phyloP scores from a whole-genome alignment of 805 yeast species.

The Saccharomycopsis capsularis region DNA sequence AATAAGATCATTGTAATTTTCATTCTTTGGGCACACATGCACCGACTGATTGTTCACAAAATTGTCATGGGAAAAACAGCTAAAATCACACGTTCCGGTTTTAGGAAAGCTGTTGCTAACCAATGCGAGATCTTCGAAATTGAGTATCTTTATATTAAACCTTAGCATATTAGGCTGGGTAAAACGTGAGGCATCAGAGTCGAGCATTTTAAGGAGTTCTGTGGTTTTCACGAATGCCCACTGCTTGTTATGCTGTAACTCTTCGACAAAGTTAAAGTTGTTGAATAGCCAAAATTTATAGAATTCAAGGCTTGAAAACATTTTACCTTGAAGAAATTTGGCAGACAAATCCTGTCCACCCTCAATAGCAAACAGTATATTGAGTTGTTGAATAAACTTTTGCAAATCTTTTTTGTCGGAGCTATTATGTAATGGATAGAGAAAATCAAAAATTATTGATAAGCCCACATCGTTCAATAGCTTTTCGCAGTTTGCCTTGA shows the following conservation, averaged over 20 bases:
- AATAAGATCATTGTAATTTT: no score
- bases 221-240: not conserved
- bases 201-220: not conserved
- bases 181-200: not conserved
- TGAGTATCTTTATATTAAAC: conserved; percentile 6
- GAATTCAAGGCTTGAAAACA: conserved; percentile 4
- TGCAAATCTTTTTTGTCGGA: not conserved
- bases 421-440: not conserved
- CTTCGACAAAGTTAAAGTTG: conserved; percentile 11
- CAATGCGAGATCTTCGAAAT: conserved; percentile 7
- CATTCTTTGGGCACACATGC: not conserved
- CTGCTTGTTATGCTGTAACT: not conserved
- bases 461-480: not conserved
- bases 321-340: conserved; percentile 3
- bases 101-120: not conserved
- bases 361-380: not conserved
- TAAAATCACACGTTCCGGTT: no score
- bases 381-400: not conserved
- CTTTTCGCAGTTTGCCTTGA: not conserved
- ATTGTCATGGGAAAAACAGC: not conserved
- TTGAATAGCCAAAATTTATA: conserved; percentile 15
- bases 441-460: not conserved
- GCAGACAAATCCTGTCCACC: not conserved
- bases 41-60: not conserved
- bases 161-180: not conserved